Evolutionary conservation across 1,284 basidiomycete genomes (phyloP), one percentile per base, ranked within the genome.

Genomic region (Malassezia japonica): DNA sequence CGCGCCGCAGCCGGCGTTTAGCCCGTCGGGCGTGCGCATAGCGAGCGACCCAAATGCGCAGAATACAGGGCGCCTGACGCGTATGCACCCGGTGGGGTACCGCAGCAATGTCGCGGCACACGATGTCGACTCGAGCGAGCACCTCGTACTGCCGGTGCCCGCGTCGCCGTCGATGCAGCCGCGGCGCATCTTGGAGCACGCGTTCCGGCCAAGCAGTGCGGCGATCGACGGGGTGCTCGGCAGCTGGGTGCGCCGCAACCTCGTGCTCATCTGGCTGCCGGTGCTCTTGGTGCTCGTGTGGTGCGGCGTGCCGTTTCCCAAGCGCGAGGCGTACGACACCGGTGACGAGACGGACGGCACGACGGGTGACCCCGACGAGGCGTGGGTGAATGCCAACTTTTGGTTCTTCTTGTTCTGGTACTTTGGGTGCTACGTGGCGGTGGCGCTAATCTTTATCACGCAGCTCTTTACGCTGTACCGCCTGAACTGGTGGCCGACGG

Each of bases 391-490:
- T 36, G 63, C 65, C 47, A 67, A 68, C 40, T 72, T 72, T 21
- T 67, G 61, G 61, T 72, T 72, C 57, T 72, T 70, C 50, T 55
- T 72, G 20, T 31, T 71, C 41, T 72, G 68, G 50, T 72, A 72
- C 56, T 72, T 66, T 37, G 70, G 70, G 50, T 63, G 67, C 52
- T 73, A 69, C 56, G 60, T 55, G 43, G 65, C 66, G 27, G 72
- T 59, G 51, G 73, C 76, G 43, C 70, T 80, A 12, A 74, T 79
- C 55, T 79, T 79, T 69, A 76, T 79, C 53, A 80, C 79, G 13
- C 78, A 78, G 53, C 74, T 80, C 7, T 80, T 80, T 62, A 77
- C 77, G 13, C 69, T 80, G 9, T 80, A 77, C 41, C 67, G 76
- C 1, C 59, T 76, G 23, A 76, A 76, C 47, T 76, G 75, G 75